Conservation (phyloP, 2,329 filamentous ascomycete genomes). For the Thelonectria rubi region DNA sequence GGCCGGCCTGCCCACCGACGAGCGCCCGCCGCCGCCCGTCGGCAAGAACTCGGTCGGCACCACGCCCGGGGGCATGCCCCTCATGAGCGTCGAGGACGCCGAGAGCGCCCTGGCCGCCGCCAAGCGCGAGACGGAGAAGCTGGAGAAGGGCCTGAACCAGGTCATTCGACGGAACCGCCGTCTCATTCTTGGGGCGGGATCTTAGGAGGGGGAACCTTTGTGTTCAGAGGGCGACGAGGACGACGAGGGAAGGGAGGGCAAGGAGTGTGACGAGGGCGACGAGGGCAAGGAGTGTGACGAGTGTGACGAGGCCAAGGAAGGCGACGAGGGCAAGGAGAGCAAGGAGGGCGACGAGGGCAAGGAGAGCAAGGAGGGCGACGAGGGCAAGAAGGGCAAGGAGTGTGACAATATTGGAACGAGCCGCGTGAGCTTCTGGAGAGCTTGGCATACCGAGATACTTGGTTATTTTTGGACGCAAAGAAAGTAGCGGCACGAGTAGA, state of each 20-base stretch:
- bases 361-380: too few species aligned
- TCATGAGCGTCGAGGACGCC: constrained; percentile 71
- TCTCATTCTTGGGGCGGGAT: constrained; percentile 54
- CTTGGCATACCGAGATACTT: background rate
- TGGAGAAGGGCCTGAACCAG: constrained; percentile 69
- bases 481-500: too few species aligned
- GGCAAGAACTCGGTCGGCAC: constrained; percentile 43
- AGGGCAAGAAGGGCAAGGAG: too few species aligned
- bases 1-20: constrained; percentile 41
- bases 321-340: too few species aligned
- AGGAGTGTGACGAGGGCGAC: too few species aligned
- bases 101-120: constrained; percentile 63
- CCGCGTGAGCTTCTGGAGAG: background rate
- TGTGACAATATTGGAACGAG: background rate
- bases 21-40: constrained; percentile 25
- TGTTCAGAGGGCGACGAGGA: too few species aligned
- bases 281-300: too few species aligned
- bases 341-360: too few species aligned
- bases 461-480: background rate
- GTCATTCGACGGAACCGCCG: constrained; percentile 68
- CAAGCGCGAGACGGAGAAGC: constrained; percentile 67
- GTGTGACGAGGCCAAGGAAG: too few species aligned
- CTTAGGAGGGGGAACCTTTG: constrained; percentile 26
- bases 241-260: too few species aligned
- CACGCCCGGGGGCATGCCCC: constrained; percentile 55